Evolutionary conservation across 495 filamentous ascomycete genomes (phyloP).

Genomic region (Tricharina praecox): DNA sequence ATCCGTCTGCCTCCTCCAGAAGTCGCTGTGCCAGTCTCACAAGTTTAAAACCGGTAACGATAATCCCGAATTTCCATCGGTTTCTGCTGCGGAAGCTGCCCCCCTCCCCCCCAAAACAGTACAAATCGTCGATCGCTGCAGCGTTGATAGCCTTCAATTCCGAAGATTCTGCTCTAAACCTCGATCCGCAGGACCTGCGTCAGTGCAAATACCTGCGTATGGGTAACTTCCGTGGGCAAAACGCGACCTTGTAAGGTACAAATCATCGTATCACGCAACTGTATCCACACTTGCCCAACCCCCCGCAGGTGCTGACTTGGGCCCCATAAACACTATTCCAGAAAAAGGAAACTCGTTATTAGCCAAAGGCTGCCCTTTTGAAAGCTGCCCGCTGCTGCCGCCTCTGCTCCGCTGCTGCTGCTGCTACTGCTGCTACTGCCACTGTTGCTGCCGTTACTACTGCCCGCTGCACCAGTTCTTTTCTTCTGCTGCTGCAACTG

Average conservation of each 20-base stretch:
- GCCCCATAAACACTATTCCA: constrained; percentile 1
- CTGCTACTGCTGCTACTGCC: too few relatives aligned
- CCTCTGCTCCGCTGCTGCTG: too few relatives aligned
- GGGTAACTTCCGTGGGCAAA: constrained; percentile 4
- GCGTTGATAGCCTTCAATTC: constrained; percentile 12
- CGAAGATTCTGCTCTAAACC: constrained; percentile 26
- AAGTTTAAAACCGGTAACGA: constrained; percentile 4
- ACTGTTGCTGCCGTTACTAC: background rate
- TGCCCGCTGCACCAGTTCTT: background rate
- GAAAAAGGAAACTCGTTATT: constrained; percentile 4
- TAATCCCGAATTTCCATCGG: constrained; percentile 10
- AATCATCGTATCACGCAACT: constrained; percentile 3
- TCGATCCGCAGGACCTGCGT: constrained; percentile 25
- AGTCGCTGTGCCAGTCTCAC: background rate
- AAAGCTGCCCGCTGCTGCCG: too few relatives aligned
- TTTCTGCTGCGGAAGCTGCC: constrained; percentile 12
- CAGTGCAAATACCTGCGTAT: constrained; percentile 3
- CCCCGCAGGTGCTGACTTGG: background rate
- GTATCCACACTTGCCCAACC: background rate
- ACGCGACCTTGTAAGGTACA: constrained; percentile 4
- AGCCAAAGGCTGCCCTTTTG: background rate
- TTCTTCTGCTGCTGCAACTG: background rate
- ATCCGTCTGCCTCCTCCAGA: constrained; percentile 4
- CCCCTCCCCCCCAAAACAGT: background rate
- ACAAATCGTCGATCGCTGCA: constrained; percentile 8